phyloP scores from a whole-genome alignment of 2,329 filamentous ascomycete genomes.

The Scorias spongiosa region DNA sequence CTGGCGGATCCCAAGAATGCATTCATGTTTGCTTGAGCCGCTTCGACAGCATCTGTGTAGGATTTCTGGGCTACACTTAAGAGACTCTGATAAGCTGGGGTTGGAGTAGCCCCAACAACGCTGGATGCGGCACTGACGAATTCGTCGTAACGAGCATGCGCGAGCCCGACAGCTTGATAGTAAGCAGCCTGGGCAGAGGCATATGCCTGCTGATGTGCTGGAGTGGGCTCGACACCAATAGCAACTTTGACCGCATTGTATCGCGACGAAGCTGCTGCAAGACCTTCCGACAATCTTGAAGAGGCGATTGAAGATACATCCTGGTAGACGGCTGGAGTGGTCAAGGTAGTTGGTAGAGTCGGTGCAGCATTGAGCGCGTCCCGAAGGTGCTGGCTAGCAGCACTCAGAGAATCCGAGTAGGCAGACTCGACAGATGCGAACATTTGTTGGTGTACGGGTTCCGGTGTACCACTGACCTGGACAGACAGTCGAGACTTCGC shows the following conservation, averaged over 20 bases:
- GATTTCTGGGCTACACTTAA: constrained; percentile 42
- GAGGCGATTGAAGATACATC: constrained; percentile 54
- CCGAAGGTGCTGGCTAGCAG: constrained; percentile 44
- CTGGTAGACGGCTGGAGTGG: constrained; percentile 33
- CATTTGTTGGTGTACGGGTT: constrained; percentile 55
- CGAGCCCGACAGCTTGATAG: constrained; percentile 63
- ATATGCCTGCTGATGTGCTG: constrained; percentile 38
- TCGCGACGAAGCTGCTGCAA: constrained; percentile 54
- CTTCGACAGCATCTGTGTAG: constrained; percentile 19
- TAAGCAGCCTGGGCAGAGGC: constrained; percentile 52
- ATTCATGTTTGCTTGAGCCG: constrained; percentile 17
- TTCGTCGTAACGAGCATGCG: constrained; percentile 63
- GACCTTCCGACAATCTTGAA: constrained; percentile 53
- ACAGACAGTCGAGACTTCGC: constrained; percentile 53
- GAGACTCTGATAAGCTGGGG: constrained; percentile 52
- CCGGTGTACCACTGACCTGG: constrained; percentile 52
- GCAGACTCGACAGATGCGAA: constrained; percentile 52
- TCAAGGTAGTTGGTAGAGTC: constrained; percentile 13
- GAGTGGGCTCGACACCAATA: constrained; percentile 47
- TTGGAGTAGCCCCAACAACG: constrained; percentile 53
- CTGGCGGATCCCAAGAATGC: constrained; percentile 11
- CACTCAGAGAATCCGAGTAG: constrained; percentile 50
- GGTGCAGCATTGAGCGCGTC: constrained; percentile 37
- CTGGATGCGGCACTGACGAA: constrained; percentile 59
- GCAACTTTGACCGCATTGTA: constrained; percentile 54